These are phyloP conservation scores for Mrakia hoshinonis DNA, from an alignment of 768 basidiomycete species.

Conservation along the genomic window DNA sequence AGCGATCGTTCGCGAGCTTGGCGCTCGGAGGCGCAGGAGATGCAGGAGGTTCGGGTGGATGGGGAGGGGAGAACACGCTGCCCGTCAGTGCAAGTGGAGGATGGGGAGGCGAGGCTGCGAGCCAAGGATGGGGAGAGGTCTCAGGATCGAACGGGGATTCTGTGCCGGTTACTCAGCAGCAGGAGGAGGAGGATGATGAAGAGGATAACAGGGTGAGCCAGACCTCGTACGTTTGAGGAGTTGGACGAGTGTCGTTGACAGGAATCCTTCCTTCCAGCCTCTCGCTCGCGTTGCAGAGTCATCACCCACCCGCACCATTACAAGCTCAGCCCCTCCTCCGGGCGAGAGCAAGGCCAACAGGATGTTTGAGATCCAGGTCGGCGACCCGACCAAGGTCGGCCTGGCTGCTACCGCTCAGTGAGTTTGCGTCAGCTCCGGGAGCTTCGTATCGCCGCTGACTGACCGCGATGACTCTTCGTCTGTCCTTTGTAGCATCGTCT, in stretches of 20 bases:
- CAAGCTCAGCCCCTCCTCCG: background rate
- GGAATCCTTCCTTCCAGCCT: background rate
- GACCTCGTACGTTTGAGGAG: background rate
- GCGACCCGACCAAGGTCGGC: conserved; percentile 95
- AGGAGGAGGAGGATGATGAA: conserved; percentile 24
- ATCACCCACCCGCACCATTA: background rate
- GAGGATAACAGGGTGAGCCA: background rate
- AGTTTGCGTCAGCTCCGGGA: background rate
- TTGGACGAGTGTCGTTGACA: background rate
- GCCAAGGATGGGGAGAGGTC: background rate
- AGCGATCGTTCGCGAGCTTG: conserved; percentile 18
- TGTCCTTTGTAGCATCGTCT: conserved; percentile 54
- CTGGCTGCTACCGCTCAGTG: conserved; percentile 77
- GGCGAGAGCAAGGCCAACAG: conserved; percentile 41
- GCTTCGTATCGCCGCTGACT: background rate
- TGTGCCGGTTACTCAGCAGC: background rate
- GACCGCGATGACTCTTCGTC: background rate
- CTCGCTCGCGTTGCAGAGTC: conserved; percentile 9
- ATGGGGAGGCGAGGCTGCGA: conserved; percentile 4
- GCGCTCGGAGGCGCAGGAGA: conserved; percentile 13
- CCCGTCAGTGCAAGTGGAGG: too few relatives aligned
- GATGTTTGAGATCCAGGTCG: conserved; percentile 78
- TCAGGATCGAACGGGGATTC: background rate
- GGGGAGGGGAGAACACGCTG: background rate
- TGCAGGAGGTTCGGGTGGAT: background rate